Evolutionary conservation across 2,329 filamentous ascomycete species (phyloP), one percentile per base, ranked within the genome.

Genomic region (Aspergillus alliaceus): DNA sequence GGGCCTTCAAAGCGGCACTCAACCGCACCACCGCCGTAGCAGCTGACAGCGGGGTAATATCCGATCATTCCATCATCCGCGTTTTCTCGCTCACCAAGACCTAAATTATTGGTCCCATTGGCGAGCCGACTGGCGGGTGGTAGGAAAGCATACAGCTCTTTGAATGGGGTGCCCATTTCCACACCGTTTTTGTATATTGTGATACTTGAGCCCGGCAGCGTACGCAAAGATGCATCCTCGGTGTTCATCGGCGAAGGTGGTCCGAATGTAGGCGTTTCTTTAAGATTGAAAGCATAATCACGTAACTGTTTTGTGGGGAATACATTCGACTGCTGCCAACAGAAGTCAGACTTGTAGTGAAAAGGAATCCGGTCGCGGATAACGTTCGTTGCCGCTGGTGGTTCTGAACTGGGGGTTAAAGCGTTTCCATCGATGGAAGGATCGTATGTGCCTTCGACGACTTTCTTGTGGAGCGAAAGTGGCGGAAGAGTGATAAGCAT

Each of bases 331-430:
- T 77, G 75, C 58, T 98, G 93, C 74, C 96, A 97, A 77, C 96
- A 96, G 53, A 93, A 89, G 72, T 96, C 91, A 40, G 89, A 87
- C 75, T 96, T 97, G 80, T 96, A 96, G 9, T 93, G 87, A 64
- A 98, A 96, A 1, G 95, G 93, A 44, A 97, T 91, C 49, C 95
- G 90, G 74, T 99, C 96, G 60, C 96, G 91, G 58, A 99, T 90
- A 60, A 98, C 90, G 72, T 98, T 95, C 15, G 86, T 78, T 0
- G 84, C 84, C 59, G 85, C 82, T n/a, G 83, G 81, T 0, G 83
- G 80, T 1, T 69, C 66, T 2, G 79, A 72, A 12, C 52, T 51
- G 25, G 50, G 14, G 22, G 50, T 55, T 5, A 59, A 59, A 27
- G 49, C 65, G 51, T 75, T 69, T 15, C 73, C 71, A 68, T 97